phyloP scores from a whole-genome alignment of 208 protist species.

The Entamoeba dispar region DNA sequence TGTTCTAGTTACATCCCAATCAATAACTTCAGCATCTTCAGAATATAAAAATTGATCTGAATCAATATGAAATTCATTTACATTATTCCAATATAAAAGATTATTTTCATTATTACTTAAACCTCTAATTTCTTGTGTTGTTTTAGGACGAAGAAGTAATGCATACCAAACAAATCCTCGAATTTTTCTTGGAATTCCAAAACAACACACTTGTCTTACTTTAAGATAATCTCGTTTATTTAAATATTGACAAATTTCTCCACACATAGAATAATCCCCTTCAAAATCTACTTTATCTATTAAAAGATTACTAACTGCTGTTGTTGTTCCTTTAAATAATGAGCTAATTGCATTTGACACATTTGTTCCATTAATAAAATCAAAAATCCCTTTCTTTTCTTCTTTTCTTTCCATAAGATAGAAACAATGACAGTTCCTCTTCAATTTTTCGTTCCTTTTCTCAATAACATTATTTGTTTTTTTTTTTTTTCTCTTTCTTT shows the following conservation, averaged over 20 bases:
- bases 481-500: no score
- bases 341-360: background rate
- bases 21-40: background rate
- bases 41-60: background rate
- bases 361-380: no score
- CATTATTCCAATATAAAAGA: background rate
- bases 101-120: background rate
- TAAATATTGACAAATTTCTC: background rate
- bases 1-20: background rate
- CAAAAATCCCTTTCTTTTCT: no score
- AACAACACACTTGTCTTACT: background rate
- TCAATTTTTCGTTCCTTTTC: no score
- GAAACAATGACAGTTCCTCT: no score
- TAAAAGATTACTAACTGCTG: background rate
- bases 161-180: background rate
- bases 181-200: background rate
- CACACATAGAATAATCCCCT: background rate
- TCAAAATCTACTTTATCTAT: background rate
- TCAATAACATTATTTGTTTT: no score
- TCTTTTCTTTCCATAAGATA: no score
- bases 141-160: background rate
- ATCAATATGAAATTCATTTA: background rate
- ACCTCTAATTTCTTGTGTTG: background rate
- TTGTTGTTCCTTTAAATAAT: background rate
- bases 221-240: background rate